phyloP scores from a whole-genome alignment of 768 basidiomycete species.

The Leccinum uliginosum region DNA sequence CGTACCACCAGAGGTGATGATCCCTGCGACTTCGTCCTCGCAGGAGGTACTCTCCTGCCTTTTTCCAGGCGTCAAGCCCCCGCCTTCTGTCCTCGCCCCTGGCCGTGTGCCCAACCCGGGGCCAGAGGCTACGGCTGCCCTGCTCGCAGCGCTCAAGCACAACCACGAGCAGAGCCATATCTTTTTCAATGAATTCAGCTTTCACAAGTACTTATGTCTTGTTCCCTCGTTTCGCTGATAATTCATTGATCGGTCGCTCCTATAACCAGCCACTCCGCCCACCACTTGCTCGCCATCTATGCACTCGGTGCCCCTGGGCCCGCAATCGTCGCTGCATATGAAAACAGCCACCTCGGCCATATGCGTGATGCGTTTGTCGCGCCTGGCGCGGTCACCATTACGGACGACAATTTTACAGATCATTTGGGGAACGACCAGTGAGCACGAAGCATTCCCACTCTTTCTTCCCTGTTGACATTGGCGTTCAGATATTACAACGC shows the following conservation, averaged over 20 bases:
- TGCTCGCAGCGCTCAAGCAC: conserved; percentile 42
- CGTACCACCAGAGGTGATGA: conserved; percentile 20
- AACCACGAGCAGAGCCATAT: conserved; percentile 51
- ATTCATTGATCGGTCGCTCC: background rate
- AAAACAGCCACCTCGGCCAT: conserved; percentile 36
- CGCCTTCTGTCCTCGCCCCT: conserved; percentile 37
- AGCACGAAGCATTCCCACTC: background rate
- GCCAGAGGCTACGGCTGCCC: conserved; percentile 35
- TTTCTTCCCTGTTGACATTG: background rate
- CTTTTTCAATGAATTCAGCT: conserved; percentile 44
- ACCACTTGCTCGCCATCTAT: conserved; percentile 57
- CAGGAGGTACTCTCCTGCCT: conserved; percentile 24
- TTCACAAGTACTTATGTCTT: conserved; percentile 26
- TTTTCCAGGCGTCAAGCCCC: conserved; percentile 28
- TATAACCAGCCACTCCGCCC: conserved; percentile 46
- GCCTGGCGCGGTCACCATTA: conserved; percentile 21
- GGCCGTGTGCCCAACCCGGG: conserved; percentile 34
- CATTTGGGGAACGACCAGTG: conserved; percentile 31
- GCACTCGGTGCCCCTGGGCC: conserved; percentile 49
- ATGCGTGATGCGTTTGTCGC: conserved; percentile 32
- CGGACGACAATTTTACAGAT: conserved; percentile 22
- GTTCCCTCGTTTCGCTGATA: background rate
- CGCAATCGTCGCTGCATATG: conserved; percentile 40
- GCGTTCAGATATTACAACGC: conserved; percentile 30
- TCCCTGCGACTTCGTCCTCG: conserved; percentile 21